Evolutionary conservation across 768 basidiomycete species (phyloP), one percentile per base, ranked within the genome.

Genomic region (Hericium coralloides): DNA sequence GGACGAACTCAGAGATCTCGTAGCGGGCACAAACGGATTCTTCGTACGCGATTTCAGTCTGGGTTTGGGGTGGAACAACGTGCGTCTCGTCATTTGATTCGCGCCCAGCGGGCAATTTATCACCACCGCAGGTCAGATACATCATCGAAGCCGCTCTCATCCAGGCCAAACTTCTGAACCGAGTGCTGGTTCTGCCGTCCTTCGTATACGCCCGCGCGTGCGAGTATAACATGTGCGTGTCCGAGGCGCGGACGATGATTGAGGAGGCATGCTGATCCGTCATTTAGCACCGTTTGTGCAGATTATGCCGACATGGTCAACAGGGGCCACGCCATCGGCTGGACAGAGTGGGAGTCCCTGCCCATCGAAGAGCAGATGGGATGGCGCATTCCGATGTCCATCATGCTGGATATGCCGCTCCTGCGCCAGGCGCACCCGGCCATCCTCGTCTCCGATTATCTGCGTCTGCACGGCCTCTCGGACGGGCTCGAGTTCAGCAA

Each of bases 41-140:
- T 77, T 74, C 59, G 69, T 69, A 20, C 70, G 78, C 36, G 77
- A 78, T 53, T 78, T 65, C 59, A 76, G 71, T 51, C 64, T 77
- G 55, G 70, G 69, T 3, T 63, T 79, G 5, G 78, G 77, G 18
- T 78, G 76, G 75, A 78, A 79, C 61, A 79, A 78, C 48, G 75
- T 77, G 36, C 57, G 75, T 63, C 10, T 12, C n/a, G 14, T 45
- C n/a, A 38, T 15, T 31, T 25, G 9, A 14, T 31, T 7, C 31
- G 31, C 31, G 39, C 62, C 37, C 57, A 5, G 18, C 26, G 36
- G 23, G 1, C 58, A 38, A 64, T 22, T 20, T 12, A 31, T 31
- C 31, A 31, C 15, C 26, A n/a, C 23, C 58, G 36, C 43, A 76
- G 77, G 70, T 78, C 69, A 73, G 77, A 18, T 78, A 78, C 59